Evolutionary conservation across 208 protist genomes (phyloP).

Genomic region (Wallacemonas rigidus): DNA sequence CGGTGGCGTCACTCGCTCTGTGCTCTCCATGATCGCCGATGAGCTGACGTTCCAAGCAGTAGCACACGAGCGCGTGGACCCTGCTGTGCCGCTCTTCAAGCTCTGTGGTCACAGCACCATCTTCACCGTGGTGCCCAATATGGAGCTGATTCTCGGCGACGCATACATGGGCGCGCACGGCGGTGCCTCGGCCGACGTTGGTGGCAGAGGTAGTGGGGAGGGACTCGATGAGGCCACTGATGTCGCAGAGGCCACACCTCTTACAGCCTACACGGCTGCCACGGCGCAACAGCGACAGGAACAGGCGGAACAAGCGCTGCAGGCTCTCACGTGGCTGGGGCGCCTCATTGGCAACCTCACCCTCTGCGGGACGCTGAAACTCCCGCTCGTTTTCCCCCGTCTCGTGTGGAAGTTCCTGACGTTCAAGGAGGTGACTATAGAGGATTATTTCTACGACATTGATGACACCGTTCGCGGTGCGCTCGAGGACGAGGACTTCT

Average conservation of each 20-base stretch:
- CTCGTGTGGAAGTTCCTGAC: conserved; percentile 90
- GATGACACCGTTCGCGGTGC: conserved; percentile 76
- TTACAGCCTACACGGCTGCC: not conserved
- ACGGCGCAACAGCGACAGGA: conserved; percentile 5
- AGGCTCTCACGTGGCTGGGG: conserved; percentile 73
- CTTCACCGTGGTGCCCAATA: conserved; percentile 85
- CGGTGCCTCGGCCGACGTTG: not conserved
- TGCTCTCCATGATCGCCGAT: conserved; percentile 86
- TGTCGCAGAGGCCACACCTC: not conserved
- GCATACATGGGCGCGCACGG: not conserved
- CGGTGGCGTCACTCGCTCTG: conserved; percentile 82
- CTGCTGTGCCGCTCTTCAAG: conserved; percentile 79
- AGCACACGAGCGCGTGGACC: conserved; percentile 54
- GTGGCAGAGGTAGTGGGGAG: not conserved
- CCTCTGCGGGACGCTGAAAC: conserved; percentile 79
- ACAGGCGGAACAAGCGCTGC: conserved; percentile 4
- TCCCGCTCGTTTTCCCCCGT: conserved; percentile 67
- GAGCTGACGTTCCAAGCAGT: conserved; percentile 74
- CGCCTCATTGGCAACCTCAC: conserved; percentile 86
- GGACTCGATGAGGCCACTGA: not conserved
- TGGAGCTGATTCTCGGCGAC: conserved; percentile 52
- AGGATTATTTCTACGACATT: conserved; percentile 85
- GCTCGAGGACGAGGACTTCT: conserved; percentile 74
- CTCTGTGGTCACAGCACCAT: conserved; percentile 81
- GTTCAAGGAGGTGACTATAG: conserved; percentile 61